Conservation (phyloP, 176 grass and related monocot genomes). For the maize (Zea mays) region DNA sequence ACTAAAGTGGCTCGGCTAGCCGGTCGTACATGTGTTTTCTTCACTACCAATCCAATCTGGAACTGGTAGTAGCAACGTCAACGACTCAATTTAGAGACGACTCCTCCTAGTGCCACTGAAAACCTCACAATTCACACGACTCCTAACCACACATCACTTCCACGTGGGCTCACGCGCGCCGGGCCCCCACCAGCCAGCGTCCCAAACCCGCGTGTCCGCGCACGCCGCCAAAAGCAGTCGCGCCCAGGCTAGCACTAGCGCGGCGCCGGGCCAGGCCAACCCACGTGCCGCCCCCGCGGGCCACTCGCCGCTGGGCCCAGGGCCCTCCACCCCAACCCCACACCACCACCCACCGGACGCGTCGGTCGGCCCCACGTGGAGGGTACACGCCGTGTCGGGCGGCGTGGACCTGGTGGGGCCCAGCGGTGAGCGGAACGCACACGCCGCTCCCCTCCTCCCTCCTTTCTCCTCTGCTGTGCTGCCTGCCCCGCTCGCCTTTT, state of each 20-base stretch:
- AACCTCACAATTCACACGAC: no score
- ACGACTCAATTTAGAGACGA: no score
- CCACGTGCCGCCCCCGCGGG: constrained; percentile 13
- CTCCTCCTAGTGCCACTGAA: no score
- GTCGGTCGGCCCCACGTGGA: constrained; percentile 2
- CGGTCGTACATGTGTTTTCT: neutral
- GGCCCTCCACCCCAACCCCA: no score
- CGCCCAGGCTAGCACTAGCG: constrained; percentile 21
- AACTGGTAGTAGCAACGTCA: no score
- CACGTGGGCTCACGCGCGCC: fast-evolving
- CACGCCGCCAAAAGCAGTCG: constrained; percentile 20
- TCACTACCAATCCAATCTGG: neutral
- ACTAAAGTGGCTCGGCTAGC: neutral
- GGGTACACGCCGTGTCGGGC: neutral
- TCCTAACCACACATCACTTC: no score
- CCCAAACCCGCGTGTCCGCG: neutral
- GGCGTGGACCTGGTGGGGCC: constrained; percentile 35
- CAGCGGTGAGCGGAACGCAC: neutral
- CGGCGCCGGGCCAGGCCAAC: constrained; percentile 10
- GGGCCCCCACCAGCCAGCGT: neutral
- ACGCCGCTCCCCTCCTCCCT: constrained; percentile 1
- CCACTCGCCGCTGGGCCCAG: neutral
- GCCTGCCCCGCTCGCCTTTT: neutral
- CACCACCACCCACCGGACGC: neutral
- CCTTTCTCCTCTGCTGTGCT: no score